Base-by-base conservation (phyloP, 83 land plant genomes). In the Picea engelmannii region DNA sequence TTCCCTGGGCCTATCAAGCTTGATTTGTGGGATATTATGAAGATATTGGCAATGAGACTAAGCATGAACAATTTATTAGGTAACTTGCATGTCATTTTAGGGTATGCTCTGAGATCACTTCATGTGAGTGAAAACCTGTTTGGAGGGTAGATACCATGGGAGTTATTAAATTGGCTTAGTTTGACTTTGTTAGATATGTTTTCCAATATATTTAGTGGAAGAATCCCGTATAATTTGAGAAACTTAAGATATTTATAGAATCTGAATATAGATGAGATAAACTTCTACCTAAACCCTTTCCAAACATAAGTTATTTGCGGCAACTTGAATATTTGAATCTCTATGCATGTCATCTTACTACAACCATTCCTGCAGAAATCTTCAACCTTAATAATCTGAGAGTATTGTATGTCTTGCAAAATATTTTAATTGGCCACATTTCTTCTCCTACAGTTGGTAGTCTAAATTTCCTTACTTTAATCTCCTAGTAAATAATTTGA, bases 311-410 rank as follows among this genome's bases (percentile, higher is more conserved):
- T 17, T 62, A 42, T n/a, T 75, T 82, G 2, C 24, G 76, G 13
- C 23, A 59, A 10, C 87, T 93, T 62, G 88, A 88, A 12, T 91
- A 91, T 58, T 87, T 93, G 27, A 89, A 93, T 76, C 79, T 93
- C 69, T 93, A 94, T 6, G 65, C 71, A 62, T 85, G 87, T 64
- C 68, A 79, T 27, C 84, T 93, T 35, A 84, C 61, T 16, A 89
- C 86, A 31, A 44, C 10, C 23, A 86, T 91, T 80, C 91, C 91
- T 18, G 21, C 62, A 38, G 83, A 83, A 12, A 38, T 89, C 61
- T 83, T 87, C 17, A 40, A 80, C 23, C 73, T 91, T 55, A 61
- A 64, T 18, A 82, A 20, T 49, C 82, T 93, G 78, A 82, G 47
- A 55, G 70, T 63, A 42, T 81, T 93, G 44, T 91, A 93, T 71